Evolutionary conservation across 768 basidiomycete species (phyloP).

Genomic region (Tremella yokohamensis): DNA sequence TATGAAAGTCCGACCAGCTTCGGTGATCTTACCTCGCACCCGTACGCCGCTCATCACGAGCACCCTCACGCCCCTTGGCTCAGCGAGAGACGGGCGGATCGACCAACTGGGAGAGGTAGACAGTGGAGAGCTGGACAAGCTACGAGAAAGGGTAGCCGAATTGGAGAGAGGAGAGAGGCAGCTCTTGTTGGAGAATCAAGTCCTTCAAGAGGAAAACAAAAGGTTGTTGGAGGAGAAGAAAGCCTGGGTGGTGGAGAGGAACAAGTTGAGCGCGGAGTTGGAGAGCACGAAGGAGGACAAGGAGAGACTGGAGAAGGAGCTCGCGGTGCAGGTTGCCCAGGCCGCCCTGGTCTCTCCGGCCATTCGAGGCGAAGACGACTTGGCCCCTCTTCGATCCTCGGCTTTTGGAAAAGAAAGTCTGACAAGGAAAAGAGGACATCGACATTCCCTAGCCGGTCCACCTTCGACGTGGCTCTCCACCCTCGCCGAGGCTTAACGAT

Average conservation of each 20-base stretch:
- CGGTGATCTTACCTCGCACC: neutral
- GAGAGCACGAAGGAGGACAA: neutral
- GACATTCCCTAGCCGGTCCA: neutral
- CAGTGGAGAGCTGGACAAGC: neutral
- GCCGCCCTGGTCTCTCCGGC: constrained; percentile 3
- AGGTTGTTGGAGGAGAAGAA: constrained; percentile 1
- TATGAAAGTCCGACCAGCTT: neutral
- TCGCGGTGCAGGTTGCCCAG: neutral
- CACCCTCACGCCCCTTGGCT: neutral
- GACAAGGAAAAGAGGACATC: neutral
- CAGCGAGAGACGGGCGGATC: neutral
- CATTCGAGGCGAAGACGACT: constrained; percentile 3
- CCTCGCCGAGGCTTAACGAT: neutral
- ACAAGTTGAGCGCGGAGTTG: neutral
- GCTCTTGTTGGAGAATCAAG: neutral
- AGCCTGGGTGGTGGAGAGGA: neutral
- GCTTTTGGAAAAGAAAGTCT: neutral
- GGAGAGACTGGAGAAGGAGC: neutral
- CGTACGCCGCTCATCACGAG: neutral
- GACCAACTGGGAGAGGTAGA: neutral
- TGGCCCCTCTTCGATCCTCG: neutral
- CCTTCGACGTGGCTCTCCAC: neutral
- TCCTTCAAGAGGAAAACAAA: neutral
- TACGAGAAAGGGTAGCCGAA: neutral
- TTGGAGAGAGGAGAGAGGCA: constrained; percentile 1